Evolutionary conservation across 257 asterid species (phyloP).

Genomic region (Solanum ahanhuiri): DNA sequence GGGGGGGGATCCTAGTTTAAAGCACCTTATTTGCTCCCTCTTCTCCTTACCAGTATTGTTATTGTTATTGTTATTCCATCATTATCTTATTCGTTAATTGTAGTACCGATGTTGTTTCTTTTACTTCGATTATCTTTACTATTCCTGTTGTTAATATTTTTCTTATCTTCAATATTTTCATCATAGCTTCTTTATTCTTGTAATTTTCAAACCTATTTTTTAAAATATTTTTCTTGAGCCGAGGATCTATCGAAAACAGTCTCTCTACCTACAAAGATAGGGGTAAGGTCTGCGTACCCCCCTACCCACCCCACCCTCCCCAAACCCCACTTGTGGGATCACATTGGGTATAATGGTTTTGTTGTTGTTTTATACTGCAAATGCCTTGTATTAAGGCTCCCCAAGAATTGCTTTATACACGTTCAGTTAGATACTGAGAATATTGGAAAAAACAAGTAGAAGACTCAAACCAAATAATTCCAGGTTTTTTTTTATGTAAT

Average conservation of each 20-base stretch:
- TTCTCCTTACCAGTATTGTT: not conserved
- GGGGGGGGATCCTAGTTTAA: not conserved
- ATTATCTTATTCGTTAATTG: not conserved
- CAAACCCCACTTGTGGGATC: not conserved
- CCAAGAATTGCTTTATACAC: not conserved
- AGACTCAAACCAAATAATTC: not conserved
- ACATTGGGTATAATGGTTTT: not conserved
- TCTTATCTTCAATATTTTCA: not conserved
- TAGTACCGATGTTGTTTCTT: not conserved
- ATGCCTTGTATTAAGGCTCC: not conserved
- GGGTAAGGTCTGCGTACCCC: not conserved
- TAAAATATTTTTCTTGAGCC: not conserved
- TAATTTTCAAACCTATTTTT: not conserved
- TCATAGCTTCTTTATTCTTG: not conserved
- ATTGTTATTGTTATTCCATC: not conserved
- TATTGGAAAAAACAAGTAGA: not conserved
- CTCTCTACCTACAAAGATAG: not conserved
- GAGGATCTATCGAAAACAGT: not conserved
- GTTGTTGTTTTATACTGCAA: not conserved
- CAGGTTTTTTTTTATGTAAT: not conserved
- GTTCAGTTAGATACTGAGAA: not conserved
- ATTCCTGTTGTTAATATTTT: not conserved
- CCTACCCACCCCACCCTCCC: not conserved
- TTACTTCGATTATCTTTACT: not conserved
- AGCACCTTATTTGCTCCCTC: not conserved